Conservation (phyloP, 1,139 yeast species). For the Zhuliangozyma parablackwelliae region DNA sequence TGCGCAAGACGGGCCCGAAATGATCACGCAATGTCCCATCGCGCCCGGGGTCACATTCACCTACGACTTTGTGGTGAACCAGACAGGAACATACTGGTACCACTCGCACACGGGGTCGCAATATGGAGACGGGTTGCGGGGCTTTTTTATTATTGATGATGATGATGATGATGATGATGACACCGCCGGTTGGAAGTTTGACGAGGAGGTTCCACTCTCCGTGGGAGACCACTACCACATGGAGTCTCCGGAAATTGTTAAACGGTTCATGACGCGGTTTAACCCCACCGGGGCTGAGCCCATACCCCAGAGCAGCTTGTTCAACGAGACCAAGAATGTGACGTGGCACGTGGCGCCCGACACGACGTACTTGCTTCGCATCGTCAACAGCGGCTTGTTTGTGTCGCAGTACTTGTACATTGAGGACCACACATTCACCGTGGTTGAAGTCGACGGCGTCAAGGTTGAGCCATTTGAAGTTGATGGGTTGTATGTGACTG, state of each 20-base stretch:
- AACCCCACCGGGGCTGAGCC: constrained; percentile 99
- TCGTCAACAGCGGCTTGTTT: constrained; percentile 82
- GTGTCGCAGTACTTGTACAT: constrained; percentile 80
- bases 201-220: constrained; percentile 67
- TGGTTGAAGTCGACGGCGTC: constrained; percentile 82
- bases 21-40: constrained; percentile 84
- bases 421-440: constrained; percentile 77
- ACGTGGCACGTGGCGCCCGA: constrained; percentile 73
- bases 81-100: constrained; percentile 90
- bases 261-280: constrained; percentile 57
- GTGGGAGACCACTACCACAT: constrained; percentile 86
- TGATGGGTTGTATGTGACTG: constrained; percentile 58
- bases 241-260: constrained; percentile 46
- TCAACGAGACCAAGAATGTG: constrained; percentile 72
- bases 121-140: constrained; percentile 91
- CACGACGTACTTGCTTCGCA: constrained; percentile 73
- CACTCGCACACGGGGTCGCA: constrained; percentile 86
- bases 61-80: constrained; percentile 82
- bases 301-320: constrained; percentile 71
- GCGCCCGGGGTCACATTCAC: constrained; percentile 65
- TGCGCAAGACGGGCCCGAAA: constrained; percentile 86
- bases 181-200: constrained; percentile 31
- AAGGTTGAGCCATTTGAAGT: constrained; percentile 64
- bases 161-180: constrained; percentile 53
- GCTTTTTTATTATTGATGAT: constrained; percentile 62